Evolutionary conservation across 2,329 filamentous ascomycete species (phyloP), one percentile per base, ranked within the genome.

Genomic region (Pochonia chlamydosporia): DNA sequence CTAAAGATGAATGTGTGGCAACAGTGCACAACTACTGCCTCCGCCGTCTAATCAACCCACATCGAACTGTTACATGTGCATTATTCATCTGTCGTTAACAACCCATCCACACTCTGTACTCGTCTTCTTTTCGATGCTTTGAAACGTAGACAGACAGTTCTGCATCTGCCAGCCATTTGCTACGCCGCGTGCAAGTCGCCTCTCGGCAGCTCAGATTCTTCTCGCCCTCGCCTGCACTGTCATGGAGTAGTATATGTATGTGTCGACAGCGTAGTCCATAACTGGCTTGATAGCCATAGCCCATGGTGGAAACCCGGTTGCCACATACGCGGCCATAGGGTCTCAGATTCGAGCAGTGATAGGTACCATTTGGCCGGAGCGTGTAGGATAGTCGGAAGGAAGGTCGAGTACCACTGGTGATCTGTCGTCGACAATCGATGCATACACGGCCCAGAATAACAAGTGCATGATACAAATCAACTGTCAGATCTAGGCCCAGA

Each of bases 381-480:
- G n/a, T n/a, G n/a, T n/a, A n/a, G 26, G 26, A 13, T 28, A 28
- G 26, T 28, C 26, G n/a, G n/a, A n/a, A n/a, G 4, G 13, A 23
- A 18, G 14, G 35, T 39, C 20, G 20, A 23, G 35, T 39, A 11
- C 11, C n/a, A 39, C 35, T 23, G 35, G 16, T 46, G 24, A 46
- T 23, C 36, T 26, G 44, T 20, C 39, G 36, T 40, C 33, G 30
- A 46, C 44, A 21, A 23, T 10, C 35, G n/a, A 40, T 46, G 44
- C 44, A 46, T n/a, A 40, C 30, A 25, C 40, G 13, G 44, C 44
- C 25, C 33, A 41, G 44, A 41, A 40, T 16, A 46, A 25, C 36
- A 40, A 46, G 24, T 36, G 23, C 18, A 40, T 28, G 44, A 23
- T 23, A 39, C 35, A 39, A 8, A 23, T 4, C 35, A 39, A 39